phyloP scores from a whole-genome alignment of 768 basidiomycete species.

The Trametes punicea region DNA sequence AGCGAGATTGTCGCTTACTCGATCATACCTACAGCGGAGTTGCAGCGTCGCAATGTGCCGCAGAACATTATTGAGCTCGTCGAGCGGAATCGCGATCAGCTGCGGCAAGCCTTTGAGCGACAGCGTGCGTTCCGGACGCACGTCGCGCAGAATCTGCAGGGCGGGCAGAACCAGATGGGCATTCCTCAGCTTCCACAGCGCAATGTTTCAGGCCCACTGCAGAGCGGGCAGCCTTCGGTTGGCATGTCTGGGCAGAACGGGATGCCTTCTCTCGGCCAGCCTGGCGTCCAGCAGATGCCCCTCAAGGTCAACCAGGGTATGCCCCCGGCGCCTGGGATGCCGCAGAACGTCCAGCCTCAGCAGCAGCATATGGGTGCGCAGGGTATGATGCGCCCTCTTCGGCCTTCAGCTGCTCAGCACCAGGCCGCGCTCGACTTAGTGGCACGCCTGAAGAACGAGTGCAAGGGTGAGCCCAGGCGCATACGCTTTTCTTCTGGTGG shows the following conservation, averaged over 20 bases:
- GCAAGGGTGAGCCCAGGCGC: conserved; percentile 1
- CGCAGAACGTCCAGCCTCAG: background rate
- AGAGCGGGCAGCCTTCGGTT: background rate
- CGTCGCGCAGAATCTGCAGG: conserved; percentile 7
- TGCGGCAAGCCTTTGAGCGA: conserved; percentile 20
- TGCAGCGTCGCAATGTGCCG: conserved; percentile 48
- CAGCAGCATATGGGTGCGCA: conserved; percentile 4
- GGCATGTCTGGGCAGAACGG: conserved; percentile 4
- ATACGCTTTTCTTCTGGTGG: too few relatives aligned
- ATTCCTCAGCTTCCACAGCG: conserved; percentile 1
- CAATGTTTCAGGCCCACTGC: conserved; percentile 8
- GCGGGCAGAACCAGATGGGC: background rate
- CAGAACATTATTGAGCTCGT: conserved; percentile 54
- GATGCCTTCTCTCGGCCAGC: conserved; percentile 2
- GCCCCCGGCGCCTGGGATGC: background rate
- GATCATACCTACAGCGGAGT: conserved; percentile 43
- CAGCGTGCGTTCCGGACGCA: conserved; percentile 17
- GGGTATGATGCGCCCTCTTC: background rate
- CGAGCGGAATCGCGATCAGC: conserved; percentile 46
- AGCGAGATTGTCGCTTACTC: conserved; percentile 48
- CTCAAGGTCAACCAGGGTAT: conserved; percentile 1
- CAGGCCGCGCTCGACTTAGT: conserved; percentile 11
- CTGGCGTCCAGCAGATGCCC: background rate
- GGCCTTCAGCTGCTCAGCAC: conserved; percentile 9
- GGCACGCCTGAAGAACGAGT: background rate